Percentiles rank a stretch among this genome's conserved stretches.
Conservation (phyloP, 2,329 filamentous ascomycete species). For the Colletotrichum higginsianum region DNA sequence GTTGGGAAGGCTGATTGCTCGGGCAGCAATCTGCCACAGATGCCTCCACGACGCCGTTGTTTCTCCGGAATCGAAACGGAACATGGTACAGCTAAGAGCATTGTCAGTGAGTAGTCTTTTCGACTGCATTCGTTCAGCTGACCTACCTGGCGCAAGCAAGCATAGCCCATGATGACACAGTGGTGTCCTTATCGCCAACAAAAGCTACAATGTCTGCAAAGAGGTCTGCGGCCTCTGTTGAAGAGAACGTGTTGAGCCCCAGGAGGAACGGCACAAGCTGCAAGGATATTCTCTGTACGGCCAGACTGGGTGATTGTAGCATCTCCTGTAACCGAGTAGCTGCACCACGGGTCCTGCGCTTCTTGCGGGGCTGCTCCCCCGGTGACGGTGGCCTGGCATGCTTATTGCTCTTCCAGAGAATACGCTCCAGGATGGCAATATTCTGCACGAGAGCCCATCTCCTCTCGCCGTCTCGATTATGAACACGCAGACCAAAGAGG, state of each 20-base stretch:
- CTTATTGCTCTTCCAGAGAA: constrained; percentile 53
- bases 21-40: constrained; percentile 81
- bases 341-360: constrained; percentile 59
- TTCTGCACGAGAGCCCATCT: constrained; percentile 73
- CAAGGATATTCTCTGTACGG: constrained; percentile 66
- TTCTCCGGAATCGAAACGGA: constrained; percentile 52
- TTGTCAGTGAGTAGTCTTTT: constrained; percentile 45
- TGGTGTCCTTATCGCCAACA: constrained; percentile 78
- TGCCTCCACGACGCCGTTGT: constrained; percentile 72
- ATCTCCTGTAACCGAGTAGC: constrained; percentile 65
- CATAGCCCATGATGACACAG: constrained; percentile 85
- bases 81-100: constrained; percentile 50
- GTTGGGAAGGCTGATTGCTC: constrained; percentile 77
- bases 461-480: constrained; percentile 69
- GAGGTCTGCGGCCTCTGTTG: constrained; percentile 68
- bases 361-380: constrained; percentile 67
- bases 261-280: constrained; percentile 73
- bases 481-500: constrained; percentile 68
- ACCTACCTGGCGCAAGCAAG: constrained; percentile 83
- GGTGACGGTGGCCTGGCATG: constrained; percentile 46
- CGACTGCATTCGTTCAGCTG: constrained; percentile 1
- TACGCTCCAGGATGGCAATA: constrained; percentile 70
- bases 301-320: constrained; percentile 60
- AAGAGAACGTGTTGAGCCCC: constrained; percentile 59
- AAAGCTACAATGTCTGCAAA: constrained; percentile 71